Percentiles rank a stretch among this genome's conserved stretches.
phyloP scores from a whole-genome alignment of 768 basidiomycete species.

The Tulasnella sp. region DNA sequence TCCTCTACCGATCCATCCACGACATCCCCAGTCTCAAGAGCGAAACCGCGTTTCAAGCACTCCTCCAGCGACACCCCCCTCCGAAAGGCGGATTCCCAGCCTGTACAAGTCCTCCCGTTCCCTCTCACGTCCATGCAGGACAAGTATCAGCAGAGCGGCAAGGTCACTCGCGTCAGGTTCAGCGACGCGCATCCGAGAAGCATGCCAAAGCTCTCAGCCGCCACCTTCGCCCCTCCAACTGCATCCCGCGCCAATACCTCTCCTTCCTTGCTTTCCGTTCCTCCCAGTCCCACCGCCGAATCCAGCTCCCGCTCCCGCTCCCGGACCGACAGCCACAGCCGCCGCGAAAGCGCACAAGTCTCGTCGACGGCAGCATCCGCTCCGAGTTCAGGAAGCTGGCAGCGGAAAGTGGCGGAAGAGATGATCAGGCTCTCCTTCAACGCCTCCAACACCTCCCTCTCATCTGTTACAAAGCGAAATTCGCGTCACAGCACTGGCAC shows the following conservation, averaged over 20 bases:
- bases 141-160: background rate
- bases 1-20: background rate
- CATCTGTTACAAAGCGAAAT: background rate
- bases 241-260: background rate
- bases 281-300: background rate
- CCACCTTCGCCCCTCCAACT: background rate
- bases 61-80: background rate
- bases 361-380: background rate
- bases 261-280: background rate
- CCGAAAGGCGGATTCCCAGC: background rate
- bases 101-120: background rate
- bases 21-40: background rate
- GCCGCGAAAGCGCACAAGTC: background rate
- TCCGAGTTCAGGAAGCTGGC: background rate
- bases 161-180: background rate
- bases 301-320: background rate
- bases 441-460: background rate
- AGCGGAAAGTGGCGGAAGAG: slow-evolving; percentile 16
- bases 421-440: slow-evolving; percentile 5
- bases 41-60: background rate
- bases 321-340: background rate
- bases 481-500: background rate
- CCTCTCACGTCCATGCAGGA: background rate
- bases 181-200: background rate
- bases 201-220: background rate